These are phyloP conservation scores for Prunus padus DNA, from an alignment of 306 rosid genomes.

Conservation along the genomic window DNA sequence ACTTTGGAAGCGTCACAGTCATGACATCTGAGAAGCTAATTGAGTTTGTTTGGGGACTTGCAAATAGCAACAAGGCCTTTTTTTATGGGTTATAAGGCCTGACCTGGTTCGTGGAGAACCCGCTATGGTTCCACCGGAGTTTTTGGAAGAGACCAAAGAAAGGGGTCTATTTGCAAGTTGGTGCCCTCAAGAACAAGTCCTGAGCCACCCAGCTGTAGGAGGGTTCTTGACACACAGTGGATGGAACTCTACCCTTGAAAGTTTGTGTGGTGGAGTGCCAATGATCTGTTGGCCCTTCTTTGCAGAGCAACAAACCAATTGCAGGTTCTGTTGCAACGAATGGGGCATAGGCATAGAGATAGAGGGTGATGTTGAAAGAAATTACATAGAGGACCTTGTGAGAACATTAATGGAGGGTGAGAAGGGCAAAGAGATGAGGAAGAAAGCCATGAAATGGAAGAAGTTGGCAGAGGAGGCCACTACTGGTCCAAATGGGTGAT, in stretches of 20 bases:
- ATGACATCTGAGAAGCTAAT: slow-evolving; percentile 48
- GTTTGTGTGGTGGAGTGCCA: slow-evolving; percentile 52
- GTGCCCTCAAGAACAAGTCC: slow-evolving; percentile 64
- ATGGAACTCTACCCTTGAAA: slow-evolving; percentile 81
- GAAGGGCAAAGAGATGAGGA: slow-evolving; percentile 41
- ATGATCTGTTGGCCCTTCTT: slow-evolving; percentile 74
- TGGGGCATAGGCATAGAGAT: slow-evolving; percentile 72
- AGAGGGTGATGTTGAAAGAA: slow-evolving; percentile 38
- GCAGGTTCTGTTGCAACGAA: slow-evolving; percentile 45
- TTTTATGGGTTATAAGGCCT: slow-evolving; percentile 60
- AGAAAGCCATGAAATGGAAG: slow-evolving; percentile 47
- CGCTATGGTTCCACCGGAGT: slow-evolving; percentile 39
- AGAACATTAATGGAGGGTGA: slow-evolving; percentile 48
- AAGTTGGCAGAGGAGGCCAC: slow-evolving; percentile 29
- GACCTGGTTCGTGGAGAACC: slow-evolving; percentile 37
- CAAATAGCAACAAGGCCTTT: slow-evolving; percentile 47
- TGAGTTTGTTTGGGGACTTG: slow-evolving; percentile 80
- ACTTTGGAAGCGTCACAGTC: slow-evolving; percentile 67
- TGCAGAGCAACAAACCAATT: slow-evolving; percentile 71
- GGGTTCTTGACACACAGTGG: slow-evolving; percentile 73
- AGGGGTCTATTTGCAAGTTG: slow-evolving; percentile 45
- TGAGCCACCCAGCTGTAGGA: slow-evolving; percentile 50
- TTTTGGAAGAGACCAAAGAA: slow-evolving; percentile 29
- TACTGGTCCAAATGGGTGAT: slow-evolving; percentile 29
- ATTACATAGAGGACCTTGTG: slow-evolving; percentile 42